A percentile compares a stretch with the other conserved stretches of the same genome.
Conservation (phyloP, 805 yeast genomes). For the Wickerhamiella sorbophila region DNA sequence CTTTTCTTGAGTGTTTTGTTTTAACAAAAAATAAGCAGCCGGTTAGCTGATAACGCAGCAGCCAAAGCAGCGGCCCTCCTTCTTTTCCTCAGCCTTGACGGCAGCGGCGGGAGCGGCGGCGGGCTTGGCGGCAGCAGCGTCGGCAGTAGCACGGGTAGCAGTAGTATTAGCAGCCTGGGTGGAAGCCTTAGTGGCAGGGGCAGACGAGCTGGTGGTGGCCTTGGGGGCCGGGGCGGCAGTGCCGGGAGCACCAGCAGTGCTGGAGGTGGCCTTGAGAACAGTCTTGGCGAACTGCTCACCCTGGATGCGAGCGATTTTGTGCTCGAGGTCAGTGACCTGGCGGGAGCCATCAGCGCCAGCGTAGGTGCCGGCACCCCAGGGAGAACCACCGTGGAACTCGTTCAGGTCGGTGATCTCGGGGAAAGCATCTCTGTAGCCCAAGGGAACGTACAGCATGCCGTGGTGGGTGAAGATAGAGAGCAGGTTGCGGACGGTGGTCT, state of each 20-base stretch:
- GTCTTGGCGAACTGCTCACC: conserved; percentile 47
- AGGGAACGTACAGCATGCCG: conserved; percentile 67
- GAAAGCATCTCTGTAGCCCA: conserved; percentile 56
- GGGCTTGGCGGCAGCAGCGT: conserved; percentile 5
- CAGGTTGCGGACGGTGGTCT: conserved; percentile 48
- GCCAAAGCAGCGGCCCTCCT: conserved; percentile 4
- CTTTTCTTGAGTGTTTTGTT: too few relatives aligned
- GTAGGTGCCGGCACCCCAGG: conserved; percentile 77
- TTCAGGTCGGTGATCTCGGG: conserved; percentile 38
- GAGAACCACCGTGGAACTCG: conserved; percentile 65
- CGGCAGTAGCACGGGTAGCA: conserved; percentile 7
- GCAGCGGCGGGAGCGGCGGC: background rate
- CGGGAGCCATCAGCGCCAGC: conserved; percentile 73
- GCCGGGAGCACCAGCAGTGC: conserved; percentile 6
- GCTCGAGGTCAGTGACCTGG: conserved; percentile 47
- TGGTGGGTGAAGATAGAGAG: conserved; percentile 60
- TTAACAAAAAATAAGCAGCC: background rate
- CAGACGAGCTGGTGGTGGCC: conserved; percentile 4
- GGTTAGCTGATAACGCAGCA: conserved; percentile 11
- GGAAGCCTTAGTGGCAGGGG: background rate
- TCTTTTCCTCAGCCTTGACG: background rate
- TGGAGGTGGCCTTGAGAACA: conserved; percentile 14
- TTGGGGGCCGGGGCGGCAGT: conserved; percentile 9
- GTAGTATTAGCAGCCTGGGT: conserved; percentile 5
- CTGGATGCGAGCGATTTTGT: conserved; percentile 48